These are phyloP conservation scores for Neurospora crassa DNA, from an alignment of 2,329 filamentous ascomycete genomes.

Conservation along the genomic window DNA sequence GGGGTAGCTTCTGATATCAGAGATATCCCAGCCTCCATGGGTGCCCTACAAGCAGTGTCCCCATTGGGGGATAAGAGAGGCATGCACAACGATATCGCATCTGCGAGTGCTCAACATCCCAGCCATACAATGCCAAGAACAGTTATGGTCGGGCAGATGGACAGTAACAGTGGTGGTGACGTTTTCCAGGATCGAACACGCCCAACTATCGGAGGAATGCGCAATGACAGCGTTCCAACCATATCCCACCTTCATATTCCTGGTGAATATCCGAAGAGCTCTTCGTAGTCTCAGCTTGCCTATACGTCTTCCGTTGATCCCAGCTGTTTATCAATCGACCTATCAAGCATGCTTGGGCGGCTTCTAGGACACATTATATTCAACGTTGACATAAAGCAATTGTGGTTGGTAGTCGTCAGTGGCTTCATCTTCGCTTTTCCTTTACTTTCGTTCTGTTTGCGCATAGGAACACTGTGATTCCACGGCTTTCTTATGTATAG, in stretches of 20 bases:
- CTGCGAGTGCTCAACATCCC: background rate
- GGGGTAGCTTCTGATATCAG: background rate
- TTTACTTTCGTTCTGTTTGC: background rate
- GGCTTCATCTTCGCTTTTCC: background rate
- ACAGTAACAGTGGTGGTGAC: background rate
- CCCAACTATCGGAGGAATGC: conserved; percentile 9
- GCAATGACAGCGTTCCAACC: conserved; percentile 38
- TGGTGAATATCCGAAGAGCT: conserved; percentile 48
- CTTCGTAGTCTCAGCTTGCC: background rate
- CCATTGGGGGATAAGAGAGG: background rate
- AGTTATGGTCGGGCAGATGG: background rate
- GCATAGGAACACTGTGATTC: background rate
- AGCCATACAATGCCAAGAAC: background rate
- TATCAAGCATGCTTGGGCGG: background rate
- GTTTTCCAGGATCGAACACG: background rate
- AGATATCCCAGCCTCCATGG: background rate
- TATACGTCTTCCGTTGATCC: background rate
- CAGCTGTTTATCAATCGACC: background rate
- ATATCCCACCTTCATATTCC: conserved; percentile 61
- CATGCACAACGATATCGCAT: background rate
- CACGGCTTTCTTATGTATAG: background rate
- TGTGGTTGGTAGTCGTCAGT: background rate
- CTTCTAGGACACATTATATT: background rate
- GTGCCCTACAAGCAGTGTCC: background rate
- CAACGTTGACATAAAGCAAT: background rate